Base-by-base conservation (phyloP, 2,329 filamentous ascomycete genomes). In the Alternaria panax region DNA sequence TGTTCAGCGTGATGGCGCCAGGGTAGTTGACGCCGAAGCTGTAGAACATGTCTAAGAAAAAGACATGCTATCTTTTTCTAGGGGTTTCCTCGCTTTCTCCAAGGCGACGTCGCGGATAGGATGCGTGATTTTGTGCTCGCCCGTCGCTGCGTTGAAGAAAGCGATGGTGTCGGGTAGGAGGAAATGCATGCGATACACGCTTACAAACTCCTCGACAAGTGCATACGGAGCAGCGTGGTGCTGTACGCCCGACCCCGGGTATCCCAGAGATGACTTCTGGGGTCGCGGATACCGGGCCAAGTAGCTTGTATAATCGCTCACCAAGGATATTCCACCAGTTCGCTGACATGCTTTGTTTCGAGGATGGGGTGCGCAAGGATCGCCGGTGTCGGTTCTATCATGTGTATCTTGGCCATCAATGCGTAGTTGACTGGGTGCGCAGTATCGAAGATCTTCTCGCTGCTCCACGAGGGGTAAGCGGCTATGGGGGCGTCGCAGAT, bases 341-440 rank as follows among this genome's bases (percentile, higher is more conserved):
- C 34, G 79, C 79, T 18, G 69, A 68, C 81, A 83, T 82, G 48
- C 65, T 74, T 74, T n/a, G 82, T 71, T 52, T 82, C 57, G 1
- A 83, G 70, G 0, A 73, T 74, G 22, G 81, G 82, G 43, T 83
- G 81, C 0, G 77, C 75, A 2, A 83, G 74, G 30, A 84, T 82
- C 3, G 80, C 81, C 2, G 80, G 81, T 4, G 81, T 83, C 81
- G 81, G 83, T 67, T 83, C 81, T 4, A 82, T 76, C 0, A 81
- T 83, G 60, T 83, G 81, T 41, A 83, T 83, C 68, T 84, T 83
- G 5, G 81, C 81, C 80, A 83, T 82, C 8, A 83, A 68, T 0
- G 80, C 80, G 47, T 76, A 81, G 60, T 82, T 83, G 22, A 82
- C 73, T 1, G 83, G 73, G 1, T 80, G 69, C 2, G 80, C 81